Conservation (phyloP, 306 rosid genomes). For the Lupinus albus region DNA sequence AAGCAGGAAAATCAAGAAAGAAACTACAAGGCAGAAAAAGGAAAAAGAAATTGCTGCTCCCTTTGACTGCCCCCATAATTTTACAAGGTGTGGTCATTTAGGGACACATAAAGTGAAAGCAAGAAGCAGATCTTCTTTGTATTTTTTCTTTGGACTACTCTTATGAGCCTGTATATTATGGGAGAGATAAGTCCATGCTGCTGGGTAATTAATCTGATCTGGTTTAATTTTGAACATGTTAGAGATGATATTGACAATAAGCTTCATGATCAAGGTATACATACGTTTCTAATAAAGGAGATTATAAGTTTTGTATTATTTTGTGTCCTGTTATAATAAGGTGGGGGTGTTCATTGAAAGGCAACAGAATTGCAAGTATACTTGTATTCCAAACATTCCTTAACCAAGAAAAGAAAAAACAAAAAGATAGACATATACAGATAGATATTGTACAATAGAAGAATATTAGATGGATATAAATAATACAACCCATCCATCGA, state of each 20-base stretch:
- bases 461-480: slow-evolving; percentile 6
- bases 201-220: not conserved
- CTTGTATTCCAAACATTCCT: slow-evolving; percentile 70
- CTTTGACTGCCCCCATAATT: slow-evolving; percentile 81
- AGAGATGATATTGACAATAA: too few species aligned
- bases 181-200: not conserved
- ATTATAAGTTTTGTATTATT: not conserved
- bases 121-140: slow-evolving; percentile 59
- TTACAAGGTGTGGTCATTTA: slow-evolving; percentile 33
- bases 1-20: slow-evolving; percentile 53
- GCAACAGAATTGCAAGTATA: too few species aligned
- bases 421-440: not conserved
- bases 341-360: too few species aligned
- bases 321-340: not conserved
- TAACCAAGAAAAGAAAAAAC: slow-evolving; percentile 56
- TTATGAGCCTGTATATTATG: not conserved
- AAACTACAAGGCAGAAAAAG: slow-evolving; percentile 35
- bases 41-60: slow-evolving; percentile 36
- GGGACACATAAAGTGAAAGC: slow-evolving; percentile 72
- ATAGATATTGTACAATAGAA: slow-evolving; percentile 17
- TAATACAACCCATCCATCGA: slow-evolving; percentile 32
- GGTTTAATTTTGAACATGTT: too few species aligned
- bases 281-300: slow-evolving; percentile 41
- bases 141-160: slow-evolving; percentile 30
- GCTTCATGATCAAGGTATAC: too few species aligned